Conservation (phyloP, 2,329 filamentous ascomycete genomes). For the Trichoderma hamatum region DNA sequence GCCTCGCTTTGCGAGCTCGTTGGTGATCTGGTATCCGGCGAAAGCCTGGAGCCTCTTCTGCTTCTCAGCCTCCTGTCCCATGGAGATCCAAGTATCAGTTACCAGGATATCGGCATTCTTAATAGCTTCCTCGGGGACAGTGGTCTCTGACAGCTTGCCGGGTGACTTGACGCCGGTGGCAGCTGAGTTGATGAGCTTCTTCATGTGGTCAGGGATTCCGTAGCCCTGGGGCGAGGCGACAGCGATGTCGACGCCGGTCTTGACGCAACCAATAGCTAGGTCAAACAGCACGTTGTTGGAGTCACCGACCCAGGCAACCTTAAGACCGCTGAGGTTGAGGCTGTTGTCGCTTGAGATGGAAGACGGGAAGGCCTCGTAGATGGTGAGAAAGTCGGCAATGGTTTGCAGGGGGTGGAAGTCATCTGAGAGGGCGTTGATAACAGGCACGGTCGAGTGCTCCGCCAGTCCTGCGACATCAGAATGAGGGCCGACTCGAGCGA, state of each 20-base stretch:
- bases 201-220: slow-evolving; percentile 76
- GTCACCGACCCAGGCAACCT: slow-evolving; percentile 95
- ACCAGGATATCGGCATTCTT: slow-evolving; percentile 86
- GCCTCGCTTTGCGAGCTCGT: slow-evolving; percentile 78
- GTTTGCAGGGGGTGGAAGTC: slow-evolving; percentile 93
- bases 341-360: slow-evolving; percentile 41
- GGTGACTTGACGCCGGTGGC: slow-evolving; percentile 58
- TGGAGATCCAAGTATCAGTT: slow-evolving; percentile 97
- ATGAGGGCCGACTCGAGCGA: slow-evolving; percentile 77
- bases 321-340: slow-evolving; percentile 78
- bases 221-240: slow-evolving; percentile 88
- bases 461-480: slow-evolving; percentile 73
- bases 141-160: slow-evolving; percentile 74
- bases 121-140: slow-evolving; percentile 80
- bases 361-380: slow-evolving; percentile 74
- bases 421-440: slow-evolving; percentile 87
- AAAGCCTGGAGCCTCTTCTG: slow-evolving; percentile 79
- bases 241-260: slow-evolving; percentile 82
- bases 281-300: slow-evolving; percentile 98
- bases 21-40: slow-evolving; percentile 87
- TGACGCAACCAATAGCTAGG: slow-evolving; percentile 82
- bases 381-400: slow-evolving; percentile 90
- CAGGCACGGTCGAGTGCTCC: slow-evolving; percentile 73
- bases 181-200: slow-evolving; percentile 68
- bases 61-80: slow-evolving; percentile 92